Conservation (phyloP, 495 filamentous ascomycete species). For the Venustampulla echinocandica region DNA sequence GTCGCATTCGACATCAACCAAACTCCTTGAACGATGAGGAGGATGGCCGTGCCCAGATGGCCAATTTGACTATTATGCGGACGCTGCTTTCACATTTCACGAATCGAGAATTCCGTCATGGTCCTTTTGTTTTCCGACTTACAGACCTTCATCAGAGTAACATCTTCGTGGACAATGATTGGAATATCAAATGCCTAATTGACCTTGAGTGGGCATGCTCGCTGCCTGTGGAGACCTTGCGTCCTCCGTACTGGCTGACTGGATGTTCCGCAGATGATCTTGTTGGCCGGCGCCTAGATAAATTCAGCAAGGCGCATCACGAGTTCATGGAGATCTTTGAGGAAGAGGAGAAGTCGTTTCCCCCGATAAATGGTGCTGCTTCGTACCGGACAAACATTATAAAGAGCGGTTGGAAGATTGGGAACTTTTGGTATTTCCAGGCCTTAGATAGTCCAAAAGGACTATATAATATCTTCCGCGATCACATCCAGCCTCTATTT, state of each 20-base stretch:
- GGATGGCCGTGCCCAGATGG: no score
- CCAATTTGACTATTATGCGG: no score
- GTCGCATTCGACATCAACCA: no score
- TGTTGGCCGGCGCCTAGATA: not conserved
- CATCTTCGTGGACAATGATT: slow-evolving; percentile 20
- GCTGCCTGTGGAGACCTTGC: slow-evolving; percentile 27
- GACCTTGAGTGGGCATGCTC: slow-evolving; percentile 34
- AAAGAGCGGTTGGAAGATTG: slow-evolving; percentile 12
- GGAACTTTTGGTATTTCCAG: no score
- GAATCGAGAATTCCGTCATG: no score
- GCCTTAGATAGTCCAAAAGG: slow-evolving; percentile 11
- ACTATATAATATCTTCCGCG: slow-evolving; percentile 10
- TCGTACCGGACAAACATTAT: slow-evolving; percentile 9
- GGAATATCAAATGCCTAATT: slow-evolving; percentile 26
- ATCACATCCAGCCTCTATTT: slow-evolving; percentile 16
- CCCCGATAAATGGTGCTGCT: not conserved
- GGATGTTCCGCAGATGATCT: slow-evolving; percentile 22
- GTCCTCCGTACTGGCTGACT: slow-evolving; percentile 29
- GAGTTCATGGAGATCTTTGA: slow-evolving; percentile 12
- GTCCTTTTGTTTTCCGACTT: no score
- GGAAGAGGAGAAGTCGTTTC: slow-evolving; percentile 8
- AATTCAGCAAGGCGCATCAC: not conserved
- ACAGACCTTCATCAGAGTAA: no score
- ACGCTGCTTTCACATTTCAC: no score
- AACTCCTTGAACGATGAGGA: no score